Evolutionary conservation across 352 stramenopile species (phyloP).

Genomic region (Phytophthora melonis): DNA sequence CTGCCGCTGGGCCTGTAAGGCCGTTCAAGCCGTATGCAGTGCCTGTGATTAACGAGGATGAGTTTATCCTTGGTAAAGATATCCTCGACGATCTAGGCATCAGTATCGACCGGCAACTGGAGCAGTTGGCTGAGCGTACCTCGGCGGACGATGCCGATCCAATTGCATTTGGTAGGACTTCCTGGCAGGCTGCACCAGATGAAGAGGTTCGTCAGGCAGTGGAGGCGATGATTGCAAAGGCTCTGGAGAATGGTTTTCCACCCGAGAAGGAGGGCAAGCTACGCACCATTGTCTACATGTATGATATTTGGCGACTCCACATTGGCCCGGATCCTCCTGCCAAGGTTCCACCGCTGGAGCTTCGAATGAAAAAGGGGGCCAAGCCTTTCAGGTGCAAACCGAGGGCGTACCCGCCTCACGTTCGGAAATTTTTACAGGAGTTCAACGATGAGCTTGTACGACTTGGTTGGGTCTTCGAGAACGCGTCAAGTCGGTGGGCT

Average conservation of each 20-base stretch:
- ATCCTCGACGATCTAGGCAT: constrained; percentile 16
- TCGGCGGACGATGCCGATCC: constrained; percentile 11
- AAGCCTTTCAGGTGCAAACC: constrained; percentile 17
- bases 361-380: constrained; percentile 4
- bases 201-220: constrained; percentile 10
- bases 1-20: constrained; percentile 6
- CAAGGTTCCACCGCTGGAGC: constrained; percentile 4
- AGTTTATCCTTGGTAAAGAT: constrained; percentile 23
- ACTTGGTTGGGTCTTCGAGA: constrained; percentile 12
- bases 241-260: constrained; percentile 12
- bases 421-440: constrained; percentile 9
- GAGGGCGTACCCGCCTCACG: constrained; percentile 13
- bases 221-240: constrained; percentile 5
- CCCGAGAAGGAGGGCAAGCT: constrained; percentile 7
- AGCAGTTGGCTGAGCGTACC: constrained; percentile 12
- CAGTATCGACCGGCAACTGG: constrained; percentile 11
- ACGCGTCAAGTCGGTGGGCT: constrained; percentile 15
- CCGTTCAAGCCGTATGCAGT: constrained; percentile 13
- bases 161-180: constrained; percentile 6
- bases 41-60: constrained; percentile 15
- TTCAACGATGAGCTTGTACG: constrained; percentile 22
- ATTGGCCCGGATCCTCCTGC: background rate
- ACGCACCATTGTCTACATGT: constrained; percentile 14
- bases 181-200: background rate
- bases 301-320: constrained; percentile 2